Base-by-base conservation (phyloP, 495 filamentous ascomycete species). In the Penicillium parvum region DNA sequence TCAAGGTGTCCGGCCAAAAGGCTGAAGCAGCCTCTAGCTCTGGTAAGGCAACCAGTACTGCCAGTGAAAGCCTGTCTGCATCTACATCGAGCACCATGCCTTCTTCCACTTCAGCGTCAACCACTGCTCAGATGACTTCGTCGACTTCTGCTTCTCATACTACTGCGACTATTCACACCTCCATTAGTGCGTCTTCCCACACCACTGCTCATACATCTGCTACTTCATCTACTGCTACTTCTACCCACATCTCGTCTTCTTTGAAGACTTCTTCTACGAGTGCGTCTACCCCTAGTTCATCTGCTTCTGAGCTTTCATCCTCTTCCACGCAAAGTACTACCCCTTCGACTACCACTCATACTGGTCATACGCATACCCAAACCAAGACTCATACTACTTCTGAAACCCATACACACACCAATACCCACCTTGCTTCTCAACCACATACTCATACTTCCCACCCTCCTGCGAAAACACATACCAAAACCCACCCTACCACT, bases 11-110 rank as follows among this genome's bases (percentile, higher is more conserved):
- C 32, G 37, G 45, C 32, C 54, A 3, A 33, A 45, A 40, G 34
- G 15, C 23, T 29, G 41, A 35, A 37, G 33, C 36, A 34, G 52
- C 43, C 42, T 49, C 52, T 27, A 61, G 42, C 43, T 61, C 57
- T 61, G 54, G 57, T 61, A 61, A 61, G 57, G 51, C 50, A 48
- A 48, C 57, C 45, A 58, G 54, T 22, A 53, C 40, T 55, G 54
- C 54, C 37, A 52, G 49, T 54, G 47, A 55, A 47, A 54, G 23
- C 47, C 45, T 43, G 17, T 40, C 44, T 45, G 38, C 32, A 20
- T 40, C 44, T 28, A 15, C 37, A 19, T 41, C 47, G 34, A 49
- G 34, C 19, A 41, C 43, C 7, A 52, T 54, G 46, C 42, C 33
- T 50, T 56, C 47, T 45, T 48, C 43, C 18, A 21, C 33, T 14